phyloP scores from a whole-genome alignment of 2,329 filamentous ascomycete species.

The Botrytis hyacinthi region DNA sequence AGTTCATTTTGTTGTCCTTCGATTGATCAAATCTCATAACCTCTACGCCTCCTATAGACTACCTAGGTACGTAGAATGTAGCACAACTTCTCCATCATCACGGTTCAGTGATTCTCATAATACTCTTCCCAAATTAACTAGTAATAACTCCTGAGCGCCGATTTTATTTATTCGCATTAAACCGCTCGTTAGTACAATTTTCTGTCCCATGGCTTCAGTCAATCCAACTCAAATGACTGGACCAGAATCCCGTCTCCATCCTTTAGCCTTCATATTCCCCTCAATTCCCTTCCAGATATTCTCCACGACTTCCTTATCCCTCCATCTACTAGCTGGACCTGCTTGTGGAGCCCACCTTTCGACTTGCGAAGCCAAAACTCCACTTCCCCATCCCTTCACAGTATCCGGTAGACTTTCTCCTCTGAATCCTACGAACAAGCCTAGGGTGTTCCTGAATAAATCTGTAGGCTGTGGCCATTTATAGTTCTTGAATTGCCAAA shows the following conservation, averaged over 20 bases:
- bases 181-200: constrained; percentile 4
- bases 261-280: constrained; percentile 78
- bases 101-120: neutral
- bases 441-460: constrained; percentile 83
- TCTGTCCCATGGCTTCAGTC: neutral
- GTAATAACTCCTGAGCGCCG: constrained; percentile 17
- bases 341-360: constrained; percentile 72
- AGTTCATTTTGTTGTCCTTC: neutral
- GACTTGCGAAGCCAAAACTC: constrained; percentile 74
- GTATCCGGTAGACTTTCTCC: constrained; percentile 76
- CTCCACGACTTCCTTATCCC: constrained; percentile 91
- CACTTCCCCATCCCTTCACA: constrained; percentile 81
- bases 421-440: constrained; percentile 88
- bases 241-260: constrained; percentile 73
- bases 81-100: constrained; percentile 9
- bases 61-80: neutral
- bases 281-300: constrained; percentile 89
- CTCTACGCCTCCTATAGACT: neutral
- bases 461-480: constrained; percentile 90
- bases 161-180: constrained; percentile 7
- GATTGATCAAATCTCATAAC: constrained; percentile 9
- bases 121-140: constrained; percentile 1
- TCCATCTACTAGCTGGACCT: constrained; percentile 56
- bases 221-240: constrained; percentile 40
- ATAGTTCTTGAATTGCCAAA: constrained; percentile 98